A percentile compares a stretch with the other conserved stretches of the same genome.
Conservation (phyloP, 2,329 filamentous ascomycete genomes). For the Sporothrix pallida region DNA sequence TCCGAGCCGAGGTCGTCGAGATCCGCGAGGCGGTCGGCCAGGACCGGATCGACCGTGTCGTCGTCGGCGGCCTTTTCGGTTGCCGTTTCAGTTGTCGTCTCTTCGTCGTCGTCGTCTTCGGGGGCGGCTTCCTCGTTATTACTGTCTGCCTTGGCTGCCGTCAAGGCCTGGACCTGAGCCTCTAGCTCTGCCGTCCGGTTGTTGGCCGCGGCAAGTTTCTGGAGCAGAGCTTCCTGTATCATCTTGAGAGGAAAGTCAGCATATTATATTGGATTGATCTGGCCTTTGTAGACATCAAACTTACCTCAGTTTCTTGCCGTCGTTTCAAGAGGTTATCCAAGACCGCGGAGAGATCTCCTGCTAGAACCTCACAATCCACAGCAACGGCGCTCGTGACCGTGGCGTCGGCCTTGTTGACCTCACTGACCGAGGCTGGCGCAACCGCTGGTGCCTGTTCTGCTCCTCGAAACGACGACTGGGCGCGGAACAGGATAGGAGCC, state of each 20-base stretch:
- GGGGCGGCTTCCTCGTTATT: neutral
- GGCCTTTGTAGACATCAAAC: neutral
- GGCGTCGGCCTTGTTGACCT: neutral
- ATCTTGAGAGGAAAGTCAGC: slow-evolving; percentile 10
- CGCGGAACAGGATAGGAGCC: slow-evolving; percentile 22
- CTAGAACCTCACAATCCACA: slow-evolving; percentile 51
- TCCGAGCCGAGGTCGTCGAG: slow-evolving; percentile 64
- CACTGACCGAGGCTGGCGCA: neutral
- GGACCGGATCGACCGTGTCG: neutral
- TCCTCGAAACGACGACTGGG: neutral
- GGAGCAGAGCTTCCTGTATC: slow-evolving; percentile 59
- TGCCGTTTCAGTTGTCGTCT: neutral
- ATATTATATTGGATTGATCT: too few relatives aligned
- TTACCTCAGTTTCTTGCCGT: slow-evolving; percentile 60
- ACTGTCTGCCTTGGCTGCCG: neutral
- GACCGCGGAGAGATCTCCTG: slow-evolving; percentile 56
- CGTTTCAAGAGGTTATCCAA: slow-evolving; percentile 59
- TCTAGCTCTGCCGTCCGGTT: slow-evolving; percentile 66
- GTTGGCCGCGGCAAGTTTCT: slow-evolving; percentile 32
- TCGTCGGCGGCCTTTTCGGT: slow-evolving; percentile 1
- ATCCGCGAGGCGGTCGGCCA: slow-evolving; percentile 12
- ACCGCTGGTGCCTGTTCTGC: neutral
- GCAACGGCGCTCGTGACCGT: slow-evolving; percentile 37
- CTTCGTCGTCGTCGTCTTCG: neutral
- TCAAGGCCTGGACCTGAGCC: slow-evolving; percentile 61